A percentile compares a stretch with the other conserved stretches of the same genome.
Evolutionary conservation across 495 filamentous ascomycete species (phyloP).

Genomic region (Hypoxylon lienhwacheense): DNA sequence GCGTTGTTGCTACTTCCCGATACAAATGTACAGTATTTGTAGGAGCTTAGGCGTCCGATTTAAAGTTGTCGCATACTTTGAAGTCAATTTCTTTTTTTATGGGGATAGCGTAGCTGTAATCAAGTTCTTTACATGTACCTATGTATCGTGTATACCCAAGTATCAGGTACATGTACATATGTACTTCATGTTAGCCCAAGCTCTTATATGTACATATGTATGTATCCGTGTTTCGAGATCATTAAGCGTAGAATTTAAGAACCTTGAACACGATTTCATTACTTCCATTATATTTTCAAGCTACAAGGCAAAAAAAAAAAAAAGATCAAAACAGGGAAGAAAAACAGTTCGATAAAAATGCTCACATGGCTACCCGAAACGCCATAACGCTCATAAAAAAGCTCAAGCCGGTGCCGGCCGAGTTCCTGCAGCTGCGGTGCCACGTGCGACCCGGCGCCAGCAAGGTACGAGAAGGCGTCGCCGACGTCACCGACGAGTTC

Average conservation of each 20-base stretch:
- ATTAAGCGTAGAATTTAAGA: too few relatives aligned
- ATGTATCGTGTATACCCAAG: too few relatives aligned
- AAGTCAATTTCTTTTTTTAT: too few relatives aligned
- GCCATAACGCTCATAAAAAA: constrained; percentile 40
- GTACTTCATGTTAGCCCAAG: constrained; percentile 4
- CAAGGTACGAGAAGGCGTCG: constrained; percentile 61
- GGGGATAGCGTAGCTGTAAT: too few relatives aligned
- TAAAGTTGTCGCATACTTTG: constrained; percentile 7
- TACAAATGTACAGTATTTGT: too few relatives aligned
- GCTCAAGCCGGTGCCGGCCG: constrained; percentile 35
- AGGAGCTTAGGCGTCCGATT: neutral
- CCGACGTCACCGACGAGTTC: constrained; percentile 52
- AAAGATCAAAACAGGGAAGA: neutral
- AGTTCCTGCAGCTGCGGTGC: constrained; percentile 55
- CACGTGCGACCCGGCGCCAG: constrained; percentile 67
- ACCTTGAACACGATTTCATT: too few relatives aligned
- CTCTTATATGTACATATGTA: neutral
- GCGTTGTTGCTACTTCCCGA: neutral
- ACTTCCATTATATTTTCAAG: too few relatives aligned
- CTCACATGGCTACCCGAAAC: constrained; percentile 32
- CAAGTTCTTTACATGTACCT: too few relatives aligned
- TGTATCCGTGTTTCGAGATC: too few relatives aligned
- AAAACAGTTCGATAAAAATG: neutral
- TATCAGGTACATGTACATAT: neutral
- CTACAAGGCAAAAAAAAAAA: too few relatives aligned